These are phyloP conservation scores for Globisporangium splendens DNA, from an alignment of 352 stramenopile species.

Conservation along the genomic window DNA sequence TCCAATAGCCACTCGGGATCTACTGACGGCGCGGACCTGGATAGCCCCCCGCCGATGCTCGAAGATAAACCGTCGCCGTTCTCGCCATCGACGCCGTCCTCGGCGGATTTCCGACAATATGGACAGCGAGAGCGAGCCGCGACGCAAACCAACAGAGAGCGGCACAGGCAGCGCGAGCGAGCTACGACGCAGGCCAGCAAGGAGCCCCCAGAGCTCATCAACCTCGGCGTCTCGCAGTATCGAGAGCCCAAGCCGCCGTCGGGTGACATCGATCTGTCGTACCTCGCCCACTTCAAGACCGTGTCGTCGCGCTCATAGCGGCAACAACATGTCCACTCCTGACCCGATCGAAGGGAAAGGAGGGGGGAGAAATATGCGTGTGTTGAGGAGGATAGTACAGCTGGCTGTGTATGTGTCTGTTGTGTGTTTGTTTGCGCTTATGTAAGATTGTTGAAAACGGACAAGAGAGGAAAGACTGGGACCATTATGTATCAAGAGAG, in stretches of 20 bases:
- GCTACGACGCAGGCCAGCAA: not conserved
- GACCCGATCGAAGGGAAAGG: conserved; percentile 3
- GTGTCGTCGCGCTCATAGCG: conserved; percentile 3
- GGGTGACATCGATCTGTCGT: conserved; percentile 12
- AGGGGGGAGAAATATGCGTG: not conserved
- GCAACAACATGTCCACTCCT: not conserved
- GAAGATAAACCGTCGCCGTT: conserved; percentile 2
- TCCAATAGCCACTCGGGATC: conserved; percentile 5
- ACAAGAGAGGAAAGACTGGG: too few relatives aligned
- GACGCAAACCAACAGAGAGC: too few relatives aligned
- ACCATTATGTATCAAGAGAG: too few relatives aligned
- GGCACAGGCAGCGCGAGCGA: too few relatives aligned
- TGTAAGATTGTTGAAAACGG: too few relatives aligned
- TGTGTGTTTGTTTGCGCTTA: not conserved
- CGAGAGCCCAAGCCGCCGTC: not conserved
- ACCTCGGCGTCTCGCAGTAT: conserved; percentile 8
- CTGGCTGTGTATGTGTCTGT: not conserved
- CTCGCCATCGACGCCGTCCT: not conserved
- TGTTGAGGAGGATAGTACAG: too few relatives aligned
- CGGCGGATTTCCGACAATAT: too few relatives aligned
- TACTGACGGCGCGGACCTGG: not conserved
- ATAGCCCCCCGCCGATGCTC: conserved; percentile 10
- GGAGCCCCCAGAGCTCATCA: conserved; percentile 7
- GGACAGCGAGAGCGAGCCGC: too few relatives aligned
- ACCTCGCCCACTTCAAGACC: conserved; percentile 16